These are phyloP conservation scores for Triticum turgidum DNA, from an alignment of 176 grass and related monocot genomes.

Conservation along the genomic window DNA sequence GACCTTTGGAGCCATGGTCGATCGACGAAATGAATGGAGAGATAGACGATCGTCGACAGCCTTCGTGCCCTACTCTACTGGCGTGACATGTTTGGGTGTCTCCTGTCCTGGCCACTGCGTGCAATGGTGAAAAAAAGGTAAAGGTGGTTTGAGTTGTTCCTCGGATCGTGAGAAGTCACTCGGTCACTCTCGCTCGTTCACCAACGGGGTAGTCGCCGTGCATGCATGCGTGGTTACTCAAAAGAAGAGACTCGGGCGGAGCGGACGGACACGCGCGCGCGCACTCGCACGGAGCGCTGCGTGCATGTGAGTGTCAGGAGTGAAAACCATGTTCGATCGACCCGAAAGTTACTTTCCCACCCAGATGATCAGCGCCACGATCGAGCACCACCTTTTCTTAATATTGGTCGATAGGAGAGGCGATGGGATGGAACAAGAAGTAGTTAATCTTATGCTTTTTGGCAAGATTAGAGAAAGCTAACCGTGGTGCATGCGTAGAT, in stretches of 20 bases:
- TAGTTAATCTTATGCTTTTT: neutral
- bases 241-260: neutral
- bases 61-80: neutral
- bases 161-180: neutral
- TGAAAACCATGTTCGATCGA: conserved; percentile 8
- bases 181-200: neutral
- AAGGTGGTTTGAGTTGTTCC: neutral
- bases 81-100: neutral
- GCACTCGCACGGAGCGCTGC: neutral
- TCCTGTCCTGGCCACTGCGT: neutral
- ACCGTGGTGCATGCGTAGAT: too few relatives aligned
- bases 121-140: neutral
- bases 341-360: conserved; percentile 33
- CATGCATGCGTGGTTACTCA: neutral
- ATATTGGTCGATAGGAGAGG: too few relatives aligned
- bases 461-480: neutral
- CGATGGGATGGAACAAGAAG: too few relatives aligned
- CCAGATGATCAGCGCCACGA: neutral
- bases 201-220: neutral
- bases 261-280: neutral
- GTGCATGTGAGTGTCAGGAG: neutral
- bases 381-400: neutral
- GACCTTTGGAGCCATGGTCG: conserved; percentile 6
- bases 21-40: conserved; percentile 10
- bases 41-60: neutral